phyloP scores from a whole-genome alignment of 2,329 filamentous ascomycete genomes.

The Macrophomina pseudophaseolina region DNA sequence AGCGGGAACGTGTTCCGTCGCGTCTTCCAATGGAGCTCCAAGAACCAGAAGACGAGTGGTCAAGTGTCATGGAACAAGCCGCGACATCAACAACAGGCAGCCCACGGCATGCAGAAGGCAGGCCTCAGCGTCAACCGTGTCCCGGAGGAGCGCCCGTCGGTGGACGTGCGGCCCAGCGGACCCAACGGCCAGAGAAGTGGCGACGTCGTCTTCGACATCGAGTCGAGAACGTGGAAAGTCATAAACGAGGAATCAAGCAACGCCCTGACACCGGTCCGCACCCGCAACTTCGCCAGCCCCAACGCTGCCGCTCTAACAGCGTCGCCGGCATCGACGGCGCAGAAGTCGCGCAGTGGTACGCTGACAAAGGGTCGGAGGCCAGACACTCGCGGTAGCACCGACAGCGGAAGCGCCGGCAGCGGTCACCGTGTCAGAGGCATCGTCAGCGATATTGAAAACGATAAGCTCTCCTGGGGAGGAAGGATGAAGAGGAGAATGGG shows the following conservation, averaged over 20 bases:
- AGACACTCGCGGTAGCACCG: not conserved
- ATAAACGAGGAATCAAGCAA: not conserved
- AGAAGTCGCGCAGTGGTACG: slow-evolving; percentile 12
- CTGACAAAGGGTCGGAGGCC: slow-evolving; percentile 10
- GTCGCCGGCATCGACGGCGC: slow-evolving; percentile 11
- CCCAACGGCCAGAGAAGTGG: not conserved
- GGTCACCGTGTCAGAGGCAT: not conserved
- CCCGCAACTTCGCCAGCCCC: slow-evolving; percentile 10
- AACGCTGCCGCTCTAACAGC: slow-evolving; percentile 5
- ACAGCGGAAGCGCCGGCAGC: not conserved
- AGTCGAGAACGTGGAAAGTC: slow-evolving; percentile 16
- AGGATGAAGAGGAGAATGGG: slow-evolving; percentile 26
- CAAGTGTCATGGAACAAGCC: slow-evolving; percentile 20
- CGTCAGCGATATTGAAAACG: not conserved
- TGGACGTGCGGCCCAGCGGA: slow-evolving; percentile 5
- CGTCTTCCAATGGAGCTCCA: slow-evolving; percentile 24
- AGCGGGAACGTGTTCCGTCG: slow-evolving; percentile 22
- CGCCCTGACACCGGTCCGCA: slow-evolving; percentile 7
- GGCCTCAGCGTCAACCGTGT: slow-evolving; percentile 5
- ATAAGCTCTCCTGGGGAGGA: slow-evolving; percentile 24
- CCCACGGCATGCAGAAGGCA: not conserved
- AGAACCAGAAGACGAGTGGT: slow-evolving; percentile 9
- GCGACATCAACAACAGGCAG: not conserved
- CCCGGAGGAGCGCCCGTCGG: not conserved
- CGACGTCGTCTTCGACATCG: slow-evolving; percentile 16